A percentile compares a stretch with the other conserved stretches of the same genome.
Evolutionary conservation across 2,329 filamentous ascomycete species (phyloP).

Genomic region (Cladosporium sp.): DNA sequence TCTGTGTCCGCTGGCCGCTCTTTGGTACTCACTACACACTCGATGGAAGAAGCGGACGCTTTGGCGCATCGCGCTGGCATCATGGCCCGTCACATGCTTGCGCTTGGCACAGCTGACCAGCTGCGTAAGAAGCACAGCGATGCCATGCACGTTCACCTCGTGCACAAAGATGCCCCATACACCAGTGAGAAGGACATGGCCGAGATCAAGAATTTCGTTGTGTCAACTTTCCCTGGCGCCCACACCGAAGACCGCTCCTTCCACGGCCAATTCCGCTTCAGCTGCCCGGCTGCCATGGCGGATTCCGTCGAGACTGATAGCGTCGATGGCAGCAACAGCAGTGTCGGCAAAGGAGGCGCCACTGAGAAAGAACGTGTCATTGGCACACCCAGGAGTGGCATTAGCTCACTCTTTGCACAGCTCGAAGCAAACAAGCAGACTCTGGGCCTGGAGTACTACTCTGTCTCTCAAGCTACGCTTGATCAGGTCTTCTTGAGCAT

Average conservation of each 20-base stretch:
- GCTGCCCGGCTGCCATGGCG: conserved; percentile 53
- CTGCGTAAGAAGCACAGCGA: conserved; percentile 76
- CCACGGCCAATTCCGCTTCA: conserved; percentile 87
- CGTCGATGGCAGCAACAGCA: conserved; percentile 22
- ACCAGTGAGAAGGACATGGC: conserved; percentile 69
- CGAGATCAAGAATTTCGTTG: conserved; percentile 66
- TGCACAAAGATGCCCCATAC: conserved; percentile 72
- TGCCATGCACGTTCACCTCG: conserved; percentile 76
- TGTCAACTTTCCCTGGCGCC: conserved; percentile 60
- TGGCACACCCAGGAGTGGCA: conserved; percentile 42
- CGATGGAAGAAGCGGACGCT: conserved; percentile 93
- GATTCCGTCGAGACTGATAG: conserved; percentile 31
- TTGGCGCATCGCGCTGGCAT: conserved; percentile 83
- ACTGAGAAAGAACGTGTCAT: conserved; percentile 13
- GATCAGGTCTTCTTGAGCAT: conserved; percentile 90
- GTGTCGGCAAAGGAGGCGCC: conserved; percentile 22
- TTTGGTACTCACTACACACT: conserved; percentile 86
- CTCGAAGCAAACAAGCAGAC: conserved; percentile 69
- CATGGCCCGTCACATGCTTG: conserved; percentile 81
- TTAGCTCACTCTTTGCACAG: conserved; percentile 68
- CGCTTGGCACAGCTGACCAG: conserved; percentile 72
- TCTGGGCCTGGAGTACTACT: conserved; percentile 80
- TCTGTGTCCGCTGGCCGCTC: conserved; percentile 74
- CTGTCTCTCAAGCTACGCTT: conserved; percentile 79
- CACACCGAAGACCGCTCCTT: conserved; percentile 71